phyloP scores from a whole-genome alignment of 228 moss, liverwort and hornwort species.

The Sphagnum magellanicum region DNA sequence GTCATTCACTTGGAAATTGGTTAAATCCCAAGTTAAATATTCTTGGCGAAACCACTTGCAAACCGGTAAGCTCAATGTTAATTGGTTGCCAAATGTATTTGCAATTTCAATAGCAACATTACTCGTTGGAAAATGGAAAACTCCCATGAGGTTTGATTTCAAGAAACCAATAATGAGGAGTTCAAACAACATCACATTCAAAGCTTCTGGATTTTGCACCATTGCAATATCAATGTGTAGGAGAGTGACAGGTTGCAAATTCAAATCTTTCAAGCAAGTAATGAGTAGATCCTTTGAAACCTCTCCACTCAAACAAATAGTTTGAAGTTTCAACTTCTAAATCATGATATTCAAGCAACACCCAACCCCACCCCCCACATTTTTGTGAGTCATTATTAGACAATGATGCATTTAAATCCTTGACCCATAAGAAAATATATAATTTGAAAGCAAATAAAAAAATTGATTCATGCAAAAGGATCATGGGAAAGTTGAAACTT shows the following conservation, averaged over 20 bases:
- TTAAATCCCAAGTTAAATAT: conserved; percentile 38
- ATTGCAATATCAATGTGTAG: conserved; percentile 51
- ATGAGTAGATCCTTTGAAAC: conserved; percentile 32
- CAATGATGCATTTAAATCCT: too few species aligned
- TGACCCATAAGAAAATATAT: too few species aligned
- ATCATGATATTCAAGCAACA: too few species aligned
- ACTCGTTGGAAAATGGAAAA: conserved; percentile 37
- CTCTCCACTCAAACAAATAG: conserved; percentile 39
- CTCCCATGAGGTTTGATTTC: conserved; percentile 42
- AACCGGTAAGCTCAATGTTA: conserved; percentile 34
- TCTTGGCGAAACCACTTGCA: conserved; percentile 45
- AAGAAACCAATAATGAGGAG: conserved; percentile 51
- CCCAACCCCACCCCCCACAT: too few species aligned
- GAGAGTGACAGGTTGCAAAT: conserved; percentile 21
- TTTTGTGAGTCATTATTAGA: too few species aligned
- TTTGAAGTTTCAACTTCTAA: neutral
- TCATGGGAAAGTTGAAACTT: too few species aligned
- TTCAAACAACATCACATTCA: conserved; percentile 55
- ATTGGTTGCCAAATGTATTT: conserved; percentile 49
- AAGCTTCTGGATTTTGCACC: conserved; percentile 29
- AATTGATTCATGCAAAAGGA: too few species aligned
- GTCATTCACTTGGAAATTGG: conserved; percentile 33
- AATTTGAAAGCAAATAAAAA: too few species aligned
- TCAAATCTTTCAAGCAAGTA: conserved; percentile 24
- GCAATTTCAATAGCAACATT: conserved; percentile 36